Percentiles rank a stretch among this genome's conserved stretches.
Conservation (phyloP, 805 yeast species). For the Blastobotrys muscicola region DNA sequence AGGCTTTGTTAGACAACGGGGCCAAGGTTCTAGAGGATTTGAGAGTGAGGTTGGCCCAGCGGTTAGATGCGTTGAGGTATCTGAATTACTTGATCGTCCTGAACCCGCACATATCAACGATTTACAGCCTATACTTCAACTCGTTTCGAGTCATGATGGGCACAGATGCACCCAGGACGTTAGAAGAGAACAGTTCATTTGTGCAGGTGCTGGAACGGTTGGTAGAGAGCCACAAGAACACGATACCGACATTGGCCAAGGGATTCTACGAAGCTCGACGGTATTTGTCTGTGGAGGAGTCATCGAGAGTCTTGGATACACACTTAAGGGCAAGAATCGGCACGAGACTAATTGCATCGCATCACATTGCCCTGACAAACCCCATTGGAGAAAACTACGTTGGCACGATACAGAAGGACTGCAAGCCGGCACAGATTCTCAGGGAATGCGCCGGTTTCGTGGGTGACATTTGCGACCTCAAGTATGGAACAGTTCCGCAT, state of each 20-base stretch:
- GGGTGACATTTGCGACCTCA: constrained; percentile 71
- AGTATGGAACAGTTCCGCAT: constrained; percentile 68
- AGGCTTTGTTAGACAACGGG: constrained; percentile 25
- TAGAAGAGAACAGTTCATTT: constrained; percentile 47
- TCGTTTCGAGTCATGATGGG: constrained; percentile 48
- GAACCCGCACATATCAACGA: constrained; percentile 77
- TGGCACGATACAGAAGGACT: constrained; percentile 58
- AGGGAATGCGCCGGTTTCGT: constrained; percentile 61
- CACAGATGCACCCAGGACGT: constrained; percentile 35
- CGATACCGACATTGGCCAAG: constrained; percentile 67
- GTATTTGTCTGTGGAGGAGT: constrained; percentile 36
- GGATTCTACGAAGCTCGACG: constrained; percentile 66
- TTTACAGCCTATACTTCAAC: constrained; percentile 62
- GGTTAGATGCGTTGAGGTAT: constrained; percentile 59
- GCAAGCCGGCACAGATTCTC: constrained; percentile 57
- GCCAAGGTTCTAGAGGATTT: constrained; percentile 17
- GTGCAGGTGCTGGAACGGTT: constrained; percentile 46
- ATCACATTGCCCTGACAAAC: constrained; percentile 58
- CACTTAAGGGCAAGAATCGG: constrained; percentile 80
- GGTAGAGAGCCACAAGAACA: constrained; percentile 72
- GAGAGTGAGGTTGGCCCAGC: constrained; percentile 43
- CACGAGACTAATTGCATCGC: constrained; percentile 79
- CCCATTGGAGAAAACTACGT: constrained; percentile 38
- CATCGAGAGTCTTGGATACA: constrained; percentile 55
- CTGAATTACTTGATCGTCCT: constrained; percentile 78